These are phyloP conservation scores for Leptosphaerulina australis DNA, from an alignment of 2,329 filamentous ascomycete species.

Conservation along the genomic window DNA sequence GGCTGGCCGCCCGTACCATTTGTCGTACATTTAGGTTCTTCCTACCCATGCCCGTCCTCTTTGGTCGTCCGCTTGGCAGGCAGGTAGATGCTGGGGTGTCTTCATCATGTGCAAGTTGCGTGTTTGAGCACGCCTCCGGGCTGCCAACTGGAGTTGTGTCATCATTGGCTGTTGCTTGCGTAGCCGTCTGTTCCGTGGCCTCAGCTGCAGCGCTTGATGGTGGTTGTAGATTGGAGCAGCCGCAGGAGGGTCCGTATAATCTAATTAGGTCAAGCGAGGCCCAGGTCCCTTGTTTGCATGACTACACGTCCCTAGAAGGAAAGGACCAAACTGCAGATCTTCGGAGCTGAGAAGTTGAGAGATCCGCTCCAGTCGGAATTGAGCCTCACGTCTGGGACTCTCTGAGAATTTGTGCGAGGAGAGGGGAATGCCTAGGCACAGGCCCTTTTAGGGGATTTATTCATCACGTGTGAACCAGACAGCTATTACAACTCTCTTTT, in stretches of 20 bases:
- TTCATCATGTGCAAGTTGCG: too few species aligned
- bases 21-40: too few species aligned
- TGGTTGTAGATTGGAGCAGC: neutral
- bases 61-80: too few species aligned
- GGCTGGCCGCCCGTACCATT: too few species aligned
- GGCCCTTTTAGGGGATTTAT: neutral
- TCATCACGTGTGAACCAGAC: neutral
- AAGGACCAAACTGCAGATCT: neutral
- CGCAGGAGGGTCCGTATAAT: neutral
- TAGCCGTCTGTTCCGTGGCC: too few species aligned
- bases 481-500: constrained; percentile 1
- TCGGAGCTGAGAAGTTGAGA: neutral
- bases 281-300: neutral
- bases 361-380: neutral
- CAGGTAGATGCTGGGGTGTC: too few species aligned
- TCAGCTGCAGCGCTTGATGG: too few species aligned
- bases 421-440: neutral
- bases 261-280: neutral
- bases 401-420: neutral
- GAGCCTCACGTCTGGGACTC: neutral
- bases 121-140: too few species aligned
- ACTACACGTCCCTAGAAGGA: neutral
- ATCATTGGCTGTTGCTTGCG: too few species aligned
- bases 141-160: too few species aligned
- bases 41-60: too few species aligned